These are phyloP conservation scores for Ophiocordyceps camponoti-leonardi DNA, from an alignment of 2,329 filamentous ascomycete species.

Conservation along the genomic window DNA sequence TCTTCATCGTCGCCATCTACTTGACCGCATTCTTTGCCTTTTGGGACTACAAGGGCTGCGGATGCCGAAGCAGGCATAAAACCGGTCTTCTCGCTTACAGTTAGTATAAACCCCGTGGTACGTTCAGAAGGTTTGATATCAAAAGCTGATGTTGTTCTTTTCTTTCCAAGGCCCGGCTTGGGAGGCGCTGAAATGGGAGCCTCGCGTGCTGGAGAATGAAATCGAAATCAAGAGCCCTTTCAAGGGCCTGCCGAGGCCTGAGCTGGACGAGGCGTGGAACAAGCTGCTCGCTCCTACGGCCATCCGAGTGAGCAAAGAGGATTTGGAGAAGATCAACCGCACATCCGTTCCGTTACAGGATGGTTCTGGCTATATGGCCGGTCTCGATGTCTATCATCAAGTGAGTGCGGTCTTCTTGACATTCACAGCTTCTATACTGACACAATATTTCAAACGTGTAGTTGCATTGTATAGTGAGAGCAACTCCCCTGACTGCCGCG, in stretches of 20 bases:
- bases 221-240: conserved; percentile 1
- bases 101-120: not conserved
- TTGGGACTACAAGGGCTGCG: not conserved
- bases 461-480: not conserved
- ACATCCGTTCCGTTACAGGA: conserved; percentile 1
- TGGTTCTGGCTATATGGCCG: conserved; percentile 2
- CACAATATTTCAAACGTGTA: too few species aligned
- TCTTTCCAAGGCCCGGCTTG: conserved; percentile 2
- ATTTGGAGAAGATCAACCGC: conserved; percentile 1
- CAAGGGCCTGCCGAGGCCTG: conserved; percentile 1
- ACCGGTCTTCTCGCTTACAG: conserved; percentile 1
- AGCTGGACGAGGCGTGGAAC: conserved; percentile 3
- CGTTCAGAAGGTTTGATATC: too few species aligned
- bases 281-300: conserved; percentile 1
- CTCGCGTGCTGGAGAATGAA: not conserved
- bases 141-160: not conserved
- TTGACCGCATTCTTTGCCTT: conserved; percentile 1
- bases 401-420: not conserved
- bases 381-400: conserved; percentile 2
- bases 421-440: not conserved
- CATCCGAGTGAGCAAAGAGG: conserved; percentile 1
- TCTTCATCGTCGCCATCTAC: conserved; percentile 1
- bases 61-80: not conserved
- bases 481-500: too few species aligned
- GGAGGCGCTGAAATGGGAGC: conserved; percentile 2